Conservation (phyloP, 2,329 filamentous ascomycete genomes). For the Ophiostoma piceae region DNA sequence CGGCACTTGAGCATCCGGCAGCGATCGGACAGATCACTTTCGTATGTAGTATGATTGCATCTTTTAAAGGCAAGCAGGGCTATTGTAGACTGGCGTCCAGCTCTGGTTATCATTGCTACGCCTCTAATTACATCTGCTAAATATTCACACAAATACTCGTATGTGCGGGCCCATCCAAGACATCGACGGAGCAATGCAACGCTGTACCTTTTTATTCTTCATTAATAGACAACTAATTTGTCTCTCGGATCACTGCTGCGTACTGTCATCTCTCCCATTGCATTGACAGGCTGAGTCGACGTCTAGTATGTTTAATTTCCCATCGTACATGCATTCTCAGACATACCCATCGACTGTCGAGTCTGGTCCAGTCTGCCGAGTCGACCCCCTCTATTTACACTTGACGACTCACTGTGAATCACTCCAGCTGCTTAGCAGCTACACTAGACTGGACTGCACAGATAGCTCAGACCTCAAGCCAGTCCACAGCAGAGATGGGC, state of each 20-base stretch:
- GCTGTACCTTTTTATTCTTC: conserved; percentile 10
- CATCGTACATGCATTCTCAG: background rate
- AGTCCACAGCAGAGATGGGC: background rate
- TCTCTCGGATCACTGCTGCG: background rate
- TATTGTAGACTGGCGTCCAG: too few relatives aligned
- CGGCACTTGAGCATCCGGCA: background rate
- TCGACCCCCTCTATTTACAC: background rate
- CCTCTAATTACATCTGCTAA: background rate
- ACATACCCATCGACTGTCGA: background rate
- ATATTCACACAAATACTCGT: background rate
- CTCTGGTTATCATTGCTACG: background rate
- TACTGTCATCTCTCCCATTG: background rate
- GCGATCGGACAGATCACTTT: background rate
- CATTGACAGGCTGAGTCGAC: background rate
- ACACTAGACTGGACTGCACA: background rate
- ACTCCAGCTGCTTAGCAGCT: background rate
- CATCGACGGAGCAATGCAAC: background rate
- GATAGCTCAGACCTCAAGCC: background rate
- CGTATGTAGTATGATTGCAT: too few relatives aligned
- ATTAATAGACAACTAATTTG: background rate
- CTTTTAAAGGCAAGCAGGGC: too few relatives aligned
- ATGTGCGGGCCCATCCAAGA: conserved; percentile 7
- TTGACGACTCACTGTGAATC: background rate
- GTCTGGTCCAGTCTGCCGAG: too few relatives aligned
- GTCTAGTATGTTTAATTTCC: background rate